These are phyloP conservation scores for Saccharum hybrid DNA, from an alignment of 202 grass and related monocot genomes.

Conservation along the genomic window DNA sequence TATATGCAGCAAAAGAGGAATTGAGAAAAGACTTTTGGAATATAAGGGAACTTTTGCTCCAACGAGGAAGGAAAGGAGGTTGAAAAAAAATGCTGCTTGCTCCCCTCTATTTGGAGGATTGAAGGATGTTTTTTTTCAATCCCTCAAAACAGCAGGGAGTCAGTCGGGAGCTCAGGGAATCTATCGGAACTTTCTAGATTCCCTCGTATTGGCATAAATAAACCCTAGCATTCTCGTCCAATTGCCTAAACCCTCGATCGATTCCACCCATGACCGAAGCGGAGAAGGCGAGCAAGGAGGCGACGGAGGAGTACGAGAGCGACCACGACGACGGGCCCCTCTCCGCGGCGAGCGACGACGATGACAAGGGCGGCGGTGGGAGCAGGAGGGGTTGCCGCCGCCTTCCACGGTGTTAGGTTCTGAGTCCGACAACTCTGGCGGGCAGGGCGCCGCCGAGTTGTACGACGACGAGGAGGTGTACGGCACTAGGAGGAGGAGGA, in stretches of 20 bases:
- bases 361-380: constrained; percentile 35
- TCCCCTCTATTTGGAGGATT: too few relatives aligned
- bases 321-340: constrained; percentile 63
- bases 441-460: constrained; percentile 57
- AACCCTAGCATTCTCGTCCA: constrained; percentile 41
- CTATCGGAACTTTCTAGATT: too few relatives aligned
- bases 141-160: neutral
- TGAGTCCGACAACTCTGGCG: constrained; percentile 53
- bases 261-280: constrained; percentile 48
- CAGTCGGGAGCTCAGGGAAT: neutral
- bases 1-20: too few relatives aligned
- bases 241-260: constrained; percentile 18
- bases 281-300: constrained; percentile 33
- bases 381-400: constrained; percentile 9
- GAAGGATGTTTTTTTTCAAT: too few relatives aligned
- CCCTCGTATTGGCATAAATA: neutral
- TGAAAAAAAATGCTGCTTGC: too few relatives aligned
- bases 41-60: too few relatives aligned
- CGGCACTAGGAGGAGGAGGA: too few relatives aligned
- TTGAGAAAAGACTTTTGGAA: too few relatives aligned
- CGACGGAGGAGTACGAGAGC: constrained; percentile 61
- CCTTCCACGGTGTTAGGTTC: constrained; percentile 31
- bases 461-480: constrained; percentile 51
- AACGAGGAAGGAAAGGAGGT: too few relatives aligned
- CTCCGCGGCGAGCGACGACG: constrained; percentile 66